Base-by-base conservation (phyloP, 2,329 filamentous ascomycete genomes). In the Epichloe amarillans region DNA sequence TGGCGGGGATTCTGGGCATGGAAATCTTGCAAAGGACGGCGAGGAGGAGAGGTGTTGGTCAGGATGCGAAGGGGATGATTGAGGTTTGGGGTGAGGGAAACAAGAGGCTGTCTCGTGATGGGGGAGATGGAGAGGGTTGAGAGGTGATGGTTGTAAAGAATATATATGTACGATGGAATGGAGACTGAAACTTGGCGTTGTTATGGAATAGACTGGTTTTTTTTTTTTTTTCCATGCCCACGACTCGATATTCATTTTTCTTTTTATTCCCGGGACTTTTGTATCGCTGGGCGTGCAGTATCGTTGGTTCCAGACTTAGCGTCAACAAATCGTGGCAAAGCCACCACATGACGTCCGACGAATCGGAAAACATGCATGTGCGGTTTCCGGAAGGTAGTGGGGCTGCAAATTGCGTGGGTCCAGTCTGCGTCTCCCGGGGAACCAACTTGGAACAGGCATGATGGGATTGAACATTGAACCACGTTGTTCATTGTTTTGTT, bases 1-100 rank as follows among this genome's bases (percentile, higher is more conserved):
- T 69, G 17, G 66, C 69, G 4, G 78, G 77, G 10, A 60, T 73
- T 1, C 39, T 66, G 12, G 72, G 72, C 14, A 65, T 69, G 14
- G 64, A 66, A 59, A 52, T 62, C 33, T 50, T 69, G 12, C 60
- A 60, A 40, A 55, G 58, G 47, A 53, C 54, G 45, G 50, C 50
- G 40, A 51, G 54, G 52, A 50, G 46, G 47, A 50, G 49, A 42
- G 30, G 48, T 11, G 47, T 56, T 42, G 58, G 56, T 46, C 26
- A 26, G 23, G 46, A 38, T 23, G 6, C 23, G n/a, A 53, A 54
- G 51, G 50, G 50, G 23, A 48, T 56, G 45, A 53, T 57, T 39
- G 50, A 56, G 41, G 46, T 57, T 33, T 50, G 46, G 51, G 41
- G 11, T 2, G 37, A 12, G n/a, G 46, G 12, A 35, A 30, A 12